Conservation (phyloP, 495 filamentous ascomycete genomes). For the Stereocaulon alpinum region DNA sequence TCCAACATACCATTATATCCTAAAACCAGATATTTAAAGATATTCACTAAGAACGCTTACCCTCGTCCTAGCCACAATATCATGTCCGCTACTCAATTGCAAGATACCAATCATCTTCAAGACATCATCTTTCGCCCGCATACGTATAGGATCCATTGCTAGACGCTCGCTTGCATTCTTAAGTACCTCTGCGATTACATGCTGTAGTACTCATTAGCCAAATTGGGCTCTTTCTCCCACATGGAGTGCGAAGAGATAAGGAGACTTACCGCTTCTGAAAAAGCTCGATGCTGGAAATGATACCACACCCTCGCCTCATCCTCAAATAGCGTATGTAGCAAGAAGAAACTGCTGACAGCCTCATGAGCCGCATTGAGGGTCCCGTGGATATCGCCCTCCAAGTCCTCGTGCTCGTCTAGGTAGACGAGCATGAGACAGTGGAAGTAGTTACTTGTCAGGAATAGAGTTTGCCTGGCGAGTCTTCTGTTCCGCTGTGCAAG, state of each 20-base stretch:
- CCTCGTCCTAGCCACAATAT: slow-evolving; percentile 45
- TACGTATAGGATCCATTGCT: slow-evolving; percentile 41
- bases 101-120: slow-evolving; percentile 52
- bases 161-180: slow-evolving; percentile 25
- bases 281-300: slow-evolving; percentile 66
- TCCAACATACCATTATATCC: neutral
- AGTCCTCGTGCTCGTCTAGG: slow-evolving; percentile 46
- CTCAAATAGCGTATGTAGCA: slow-evolving; percentile 51
- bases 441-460: slow-evolving; percentile 59
- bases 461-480: slow-evolving; percentile 54
- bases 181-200: slow-evolving; percentile 23
- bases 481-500: slow-evolving; percentile 45
- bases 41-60: slow-evolving; percentile 47
- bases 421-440: slow-evolving; percentile 66
- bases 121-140: slow-evolving; percentile 46
- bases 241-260: neutral
- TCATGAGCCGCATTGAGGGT: slow-evolving; percentile 61
- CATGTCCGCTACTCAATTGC: slow-evolving; percentile 41
- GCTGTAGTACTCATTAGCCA: slow-evolving; percentile 6
- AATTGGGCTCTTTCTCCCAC: neutral
- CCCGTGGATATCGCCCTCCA: slow-evolving; percentile 50
- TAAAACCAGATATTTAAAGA: slow-evolving; percentile 31
- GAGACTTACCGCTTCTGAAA: slow-evolving; percentile 52
- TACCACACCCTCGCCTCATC: slow-evolving; percentile 63
- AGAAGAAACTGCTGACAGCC: slow-evolving; percentile 53